Percentiles rank a stretch among this genome's conserved stretches.
phyloP scores from a whole-genome alignment of 1,139 yeast species.

The Sugiyamaella paludigena region DNA sequence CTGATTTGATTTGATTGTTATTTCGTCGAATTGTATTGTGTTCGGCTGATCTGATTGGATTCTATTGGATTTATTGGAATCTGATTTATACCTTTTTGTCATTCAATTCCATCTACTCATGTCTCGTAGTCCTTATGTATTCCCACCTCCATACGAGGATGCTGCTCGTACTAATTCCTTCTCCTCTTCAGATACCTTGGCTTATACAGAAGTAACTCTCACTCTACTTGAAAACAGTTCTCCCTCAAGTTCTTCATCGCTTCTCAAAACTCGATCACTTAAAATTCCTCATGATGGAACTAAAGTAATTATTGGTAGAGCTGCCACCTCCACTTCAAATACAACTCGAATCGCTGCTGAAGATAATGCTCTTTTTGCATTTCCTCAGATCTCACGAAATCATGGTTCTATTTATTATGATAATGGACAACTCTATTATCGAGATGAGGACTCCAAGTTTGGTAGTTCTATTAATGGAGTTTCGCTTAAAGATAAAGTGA shows the following conservation, averaged over 20 bases:
- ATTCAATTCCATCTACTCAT: too few species aligned
- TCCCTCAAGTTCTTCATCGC: not conserved
- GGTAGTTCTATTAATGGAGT: slow-evolving; percentile 21
- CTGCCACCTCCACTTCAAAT: slow-evolving; percentile 7
- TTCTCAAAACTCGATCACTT: not conserved
- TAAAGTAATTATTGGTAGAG: slow-evolving; percentile 14
- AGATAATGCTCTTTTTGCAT: slow-evolving; percentile 20
- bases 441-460: slow-evolving; percentile 23
- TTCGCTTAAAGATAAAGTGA: not conserved
- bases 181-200: too few species aligned
- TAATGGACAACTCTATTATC: slow-evolving; percentile 17
- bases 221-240: too few species aligned
- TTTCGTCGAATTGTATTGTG: too few species aligned
- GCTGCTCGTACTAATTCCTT: not conserved
- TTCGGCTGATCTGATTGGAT: too few species aligned
- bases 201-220: too few species aligned
- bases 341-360: slow-evolving; percentile 7
- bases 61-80: too few species aligned
- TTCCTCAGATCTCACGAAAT: slow-evolving; percentile 23
- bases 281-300: not conserved
- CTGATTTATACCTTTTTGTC: too few species aligned
- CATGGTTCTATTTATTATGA: slow-evolving; percentile 23
- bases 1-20: too few species aligned
- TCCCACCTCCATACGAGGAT: not conserved
- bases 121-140: too few species aligned